phyloP scores from a whole-genome alignment of 768 basidiomycete species.

The Plicaturopsis crispa region DNA sequence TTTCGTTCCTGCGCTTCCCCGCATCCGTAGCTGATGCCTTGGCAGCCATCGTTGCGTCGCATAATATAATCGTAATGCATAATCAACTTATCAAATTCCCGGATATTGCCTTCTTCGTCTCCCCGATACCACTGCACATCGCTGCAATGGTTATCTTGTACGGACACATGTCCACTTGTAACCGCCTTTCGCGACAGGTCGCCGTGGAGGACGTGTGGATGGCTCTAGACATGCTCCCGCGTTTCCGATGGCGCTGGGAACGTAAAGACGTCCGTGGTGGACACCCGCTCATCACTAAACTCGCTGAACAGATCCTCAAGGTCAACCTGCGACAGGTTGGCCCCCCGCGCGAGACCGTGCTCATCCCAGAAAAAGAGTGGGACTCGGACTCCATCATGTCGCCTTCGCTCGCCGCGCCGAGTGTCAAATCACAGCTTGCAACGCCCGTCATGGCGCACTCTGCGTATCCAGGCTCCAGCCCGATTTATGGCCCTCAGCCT shows the following conservation, averaged over 20 bases:
- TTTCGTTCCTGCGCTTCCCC: conserved; percentile 3
- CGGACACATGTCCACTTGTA: conserved; percentile 76
- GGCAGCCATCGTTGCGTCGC: conserved; percentile 75
- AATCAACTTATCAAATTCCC: conserved; percentile 79
- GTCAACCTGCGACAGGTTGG: conserved; percentile 58
- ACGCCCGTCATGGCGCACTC: conserved; percentile 33
- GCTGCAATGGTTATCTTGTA: conserved; percentile 89
- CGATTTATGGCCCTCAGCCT: conserved; percentile 8
- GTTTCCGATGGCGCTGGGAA: conserved; percentile 90
- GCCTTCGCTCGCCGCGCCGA: conserved; percentile 18
- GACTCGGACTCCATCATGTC: conserved; percentile 29
- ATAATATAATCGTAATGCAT: conserved; percentile 83
- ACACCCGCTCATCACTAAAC: conserved; percentile 77
- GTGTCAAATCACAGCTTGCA: conserved; percentile 29
- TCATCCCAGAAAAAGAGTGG: conserved; percentile 49
- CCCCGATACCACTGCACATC: conserved; percentile 83
- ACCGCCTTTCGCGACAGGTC: conserved; percentile 52
- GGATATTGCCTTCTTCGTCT: conserved; percentile 83
- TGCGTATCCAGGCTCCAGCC: conserved; percentile 22
- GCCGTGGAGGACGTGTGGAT: conserved; percentile 81
- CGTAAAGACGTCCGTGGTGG: conserved; percentile 74
- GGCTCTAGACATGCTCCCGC: conserved; percentile 82
- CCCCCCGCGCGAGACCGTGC: conserved; percentile 28
- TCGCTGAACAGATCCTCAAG: conserved; percentile 75
- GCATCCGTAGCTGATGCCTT: background rate